Evolutionary conservation across 2,329 filamentous ascomycete genomes (phyloP).

Genomic region (Penicillium sp.): DNA sequence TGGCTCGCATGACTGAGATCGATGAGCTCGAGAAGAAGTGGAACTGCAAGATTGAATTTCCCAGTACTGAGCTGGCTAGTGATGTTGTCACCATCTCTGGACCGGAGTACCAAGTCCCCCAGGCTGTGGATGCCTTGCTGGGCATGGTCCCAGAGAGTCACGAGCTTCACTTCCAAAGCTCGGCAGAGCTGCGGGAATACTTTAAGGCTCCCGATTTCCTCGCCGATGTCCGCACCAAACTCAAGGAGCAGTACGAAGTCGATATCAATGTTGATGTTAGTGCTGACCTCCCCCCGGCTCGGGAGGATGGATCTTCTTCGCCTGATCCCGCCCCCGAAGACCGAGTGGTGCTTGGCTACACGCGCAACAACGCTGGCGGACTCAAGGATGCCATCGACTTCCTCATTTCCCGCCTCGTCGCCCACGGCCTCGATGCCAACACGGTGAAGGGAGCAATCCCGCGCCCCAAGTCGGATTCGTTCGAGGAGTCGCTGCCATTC

Average conservation of each 20-base stretch:
- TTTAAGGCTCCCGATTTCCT: conserved; percentile 81
- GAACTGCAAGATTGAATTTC: conserved; percentile 99
- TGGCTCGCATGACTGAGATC: conserved; percentile 84
- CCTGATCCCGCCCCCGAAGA: conserved; percentile 55
- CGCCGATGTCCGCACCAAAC: conserved; percentile 77
- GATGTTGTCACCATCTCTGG: conserved; percentile 95
- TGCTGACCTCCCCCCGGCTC: conserved; percentile 34
- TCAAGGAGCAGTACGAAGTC: conserved; percentile 91
- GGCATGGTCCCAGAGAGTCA: conserved; percentile 98
- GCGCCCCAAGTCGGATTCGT: conserved; percentile 97
- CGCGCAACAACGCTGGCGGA: conserved; percentile 93
- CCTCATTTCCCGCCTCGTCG: conserved; percentile 81
- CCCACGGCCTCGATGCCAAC: conserved; percentile 83
- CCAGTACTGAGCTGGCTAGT: conserved; percentile 94
- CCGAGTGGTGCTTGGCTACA: conserved; percentile 76
- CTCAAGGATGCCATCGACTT: conserved; percentile 96
- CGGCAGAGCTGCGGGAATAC: conserved; percentile 75
- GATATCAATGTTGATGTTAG: conserved; percentile 72
- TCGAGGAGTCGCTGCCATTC: conserved; percentile 94
- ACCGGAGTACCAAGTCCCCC: conserved; percentile 96
- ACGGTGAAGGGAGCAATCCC: conserved; percentile 93
- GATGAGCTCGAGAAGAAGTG: conserved; percentile 98
- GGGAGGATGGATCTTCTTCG: conserved; percentile 45
- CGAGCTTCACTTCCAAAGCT: conserved; percentile 81
- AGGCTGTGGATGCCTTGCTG: conserved; percentile 93